Conservation (phyloP, 1,284 basidiomycete genomes). For the Moniliella sp. region DNA sequence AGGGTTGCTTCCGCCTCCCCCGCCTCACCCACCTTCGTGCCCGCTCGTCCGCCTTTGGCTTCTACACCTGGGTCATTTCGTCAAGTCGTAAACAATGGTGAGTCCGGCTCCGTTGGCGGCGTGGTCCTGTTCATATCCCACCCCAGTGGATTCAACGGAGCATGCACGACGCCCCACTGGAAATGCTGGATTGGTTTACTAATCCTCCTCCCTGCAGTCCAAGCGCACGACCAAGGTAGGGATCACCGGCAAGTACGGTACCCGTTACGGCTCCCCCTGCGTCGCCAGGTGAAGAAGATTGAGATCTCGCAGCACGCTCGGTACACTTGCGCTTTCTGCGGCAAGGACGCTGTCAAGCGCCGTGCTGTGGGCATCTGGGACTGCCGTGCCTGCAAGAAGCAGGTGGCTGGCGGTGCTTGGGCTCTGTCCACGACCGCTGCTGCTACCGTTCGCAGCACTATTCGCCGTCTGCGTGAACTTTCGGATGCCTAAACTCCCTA, state of each 20-base stretch:
- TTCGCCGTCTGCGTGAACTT: slow-evolving; percentile 34
- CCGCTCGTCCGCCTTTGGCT: too few species aligned
- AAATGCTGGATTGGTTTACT: too few species aligned
- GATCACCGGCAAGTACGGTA: slow-evolving; percentile 99
- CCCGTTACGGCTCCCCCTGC: slow-evolving; percentile 97
- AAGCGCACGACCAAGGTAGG: slow-evolving; percentile 48
- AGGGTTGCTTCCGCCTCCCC: too few species aligned
- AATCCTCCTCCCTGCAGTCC: too few species aligned
- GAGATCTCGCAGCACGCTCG: slow-evolving; percentile 53
- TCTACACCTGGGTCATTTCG: too few species aligned
- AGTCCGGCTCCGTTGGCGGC: too few species aligned
- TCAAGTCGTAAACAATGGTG: too few species aligned
- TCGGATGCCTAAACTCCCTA: slow-evolving; percentile 33
- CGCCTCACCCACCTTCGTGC: too few species aligned
- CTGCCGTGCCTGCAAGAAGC: slow-evolving; percentile 81
- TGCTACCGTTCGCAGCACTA: slow-evolving; percentile 59
- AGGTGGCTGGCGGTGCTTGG: slow-evolving; percentile 95
- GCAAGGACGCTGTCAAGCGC: slow-evolving; percentile 80
- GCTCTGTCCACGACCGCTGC: slow-evolving; percentile 78
- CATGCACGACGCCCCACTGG: too few species aligned
- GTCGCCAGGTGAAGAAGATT: slow-evolving; percentile 78
- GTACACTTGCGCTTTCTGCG: slow-evolving; percentile 32
- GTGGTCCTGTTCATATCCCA: too few species aligned
- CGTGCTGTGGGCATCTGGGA: slow-evolving; percentile 93
- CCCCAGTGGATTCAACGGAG: too few species aligned